A percentile compares a stretch with the other conserved stretches of the same genome.
Evolutionary conservation across 73 alveolate species (phyloP).

Genomic region (Paramecium biaurelia): DNA sequence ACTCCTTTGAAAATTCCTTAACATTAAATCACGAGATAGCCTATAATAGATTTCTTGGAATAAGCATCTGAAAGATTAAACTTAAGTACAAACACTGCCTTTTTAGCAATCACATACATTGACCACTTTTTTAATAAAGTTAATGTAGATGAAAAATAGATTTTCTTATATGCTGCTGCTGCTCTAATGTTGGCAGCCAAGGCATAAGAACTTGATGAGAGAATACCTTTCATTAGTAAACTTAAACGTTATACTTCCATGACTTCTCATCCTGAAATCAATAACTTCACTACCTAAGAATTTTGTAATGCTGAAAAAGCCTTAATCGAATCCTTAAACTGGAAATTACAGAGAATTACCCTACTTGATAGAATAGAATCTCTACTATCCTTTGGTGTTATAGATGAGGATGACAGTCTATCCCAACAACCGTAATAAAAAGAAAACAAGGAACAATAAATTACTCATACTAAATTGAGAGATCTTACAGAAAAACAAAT

Average conservation of each 20-base stretch:
- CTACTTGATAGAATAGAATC: slow-evolving; percentile 49
- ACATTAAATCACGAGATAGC: neutral
- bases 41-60: slow-evolving; percentile 1
- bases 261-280: slow-evolving; percentile 34
- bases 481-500: neutral
- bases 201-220: slow-evolving; percentile 59
- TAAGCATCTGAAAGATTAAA: slow-evolving; percentile 36
- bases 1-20: neutral
- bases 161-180: slow-evolving; percentile 11
- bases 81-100: neutral
- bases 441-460: neutral
- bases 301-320: slow-evolving; percentile 47
- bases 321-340: slow-evolving; percentile 5
- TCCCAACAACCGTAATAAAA: neutral
- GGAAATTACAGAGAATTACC: slow-evolving; percentile 51
- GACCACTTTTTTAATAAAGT: neutral
- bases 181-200: slow-evolving; percentile 58
- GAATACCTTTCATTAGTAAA: slow-evolving; percentile 62
- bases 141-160: neutral
- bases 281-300: neutral
- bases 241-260: slow-evolving; percentile 40
- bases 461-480: neutral
- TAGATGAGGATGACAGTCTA: slow-evolving; percentile 50
- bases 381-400: slow-evolving; percentile 25
- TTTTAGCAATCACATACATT: slow-evolving; percentile 14